phyloP scores from a whole-genome alignment of 306 rosid genomes.

The Ziziphus jujuba region DNA sequence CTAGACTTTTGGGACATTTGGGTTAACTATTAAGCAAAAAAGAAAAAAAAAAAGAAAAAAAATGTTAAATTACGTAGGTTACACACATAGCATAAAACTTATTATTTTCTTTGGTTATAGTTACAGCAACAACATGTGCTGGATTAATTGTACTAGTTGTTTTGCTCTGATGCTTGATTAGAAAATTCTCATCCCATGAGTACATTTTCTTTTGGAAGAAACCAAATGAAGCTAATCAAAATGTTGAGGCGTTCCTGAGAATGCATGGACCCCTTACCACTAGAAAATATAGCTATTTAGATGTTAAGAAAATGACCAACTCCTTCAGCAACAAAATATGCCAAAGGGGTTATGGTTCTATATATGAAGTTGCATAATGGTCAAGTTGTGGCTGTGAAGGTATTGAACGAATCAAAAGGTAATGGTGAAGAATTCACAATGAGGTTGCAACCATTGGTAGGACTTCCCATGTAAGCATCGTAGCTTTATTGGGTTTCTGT shows the following conservation, averaged over 20 bases:
- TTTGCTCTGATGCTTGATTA: too few species aligned
- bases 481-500: constrained; percentile 25
- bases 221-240: neutral
- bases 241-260: constrained; percentile 20
- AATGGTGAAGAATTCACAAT: constrained; percentile 22
- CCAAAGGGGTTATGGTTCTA: constrained; percentile 39
- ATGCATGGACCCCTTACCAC: constrained; percentile 16
- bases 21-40: too few species aligned
- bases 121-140: too few species aligned
- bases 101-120: too few species aligned
- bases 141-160: too few species aligned
- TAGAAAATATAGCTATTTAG: constrained; percentile 26
- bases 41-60: too few species aligned
- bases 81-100: too few species aligned
- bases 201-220: constrained; percentile 21
- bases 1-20: too few species aligned
- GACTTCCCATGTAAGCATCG: constrained; percentile 32
- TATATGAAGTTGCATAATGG: constrained; percentile 23
- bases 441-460: constrained; percentile 16
- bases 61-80: too few species aligned
- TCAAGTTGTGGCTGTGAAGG: constrained; percentile 37
- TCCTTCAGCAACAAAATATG: constrained; percentile 31
- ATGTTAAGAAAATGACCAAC: constrained; percentile 28
- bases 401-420: constrained; percentile 30
- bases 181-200: too few species aligned